These are phyloP conservation scores for Aspergillus glaucus DNA, from an alignment of 2,329 filamentous ascomycete species.

Conservation along the genomic window DNA sequence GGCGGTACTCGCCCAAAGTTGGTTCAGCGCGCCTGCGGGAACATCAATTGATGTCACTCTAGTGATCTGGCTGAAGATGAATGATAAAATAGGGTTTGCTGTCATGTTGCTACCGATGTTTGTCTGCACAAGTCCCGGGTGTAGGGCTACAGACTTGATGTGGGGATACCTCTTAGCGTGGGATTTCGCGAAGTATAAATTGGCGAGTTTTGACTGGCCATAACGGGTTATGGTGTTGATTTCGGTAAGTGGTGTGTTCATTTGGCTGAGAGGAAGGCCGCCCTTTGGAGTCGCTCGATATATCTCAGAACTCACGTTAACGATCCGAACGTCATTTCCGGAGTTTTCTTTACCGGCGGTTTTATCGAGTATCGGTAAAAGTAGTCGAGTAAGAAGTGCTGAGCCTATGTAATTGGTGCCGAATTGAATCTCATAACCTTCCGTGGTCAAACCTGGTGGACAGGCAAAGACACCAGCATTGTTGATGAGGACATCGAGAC, in stretches of 20 bases:
- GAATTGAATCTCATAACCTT: constrained; percentile 28
- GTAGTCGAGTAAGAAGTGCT: constrained; percentile 19
- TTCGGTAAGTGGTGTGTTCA: constrained; percentile 8
- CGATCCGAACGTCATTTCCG: constrained; percentile 12
- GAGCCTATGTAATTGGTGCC: constrained; percentile 24
- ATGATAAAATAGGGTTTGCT: not conserved
- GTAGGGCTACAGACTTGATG: constrained; percentile 4
- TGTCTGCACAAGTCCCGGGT: constrained; percentile 6
- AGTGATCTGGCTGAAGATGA: not conserved
- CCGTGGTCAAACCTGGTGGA: constrained; percentile 15
- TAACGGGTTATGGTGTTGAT: constrained; percentile 10
- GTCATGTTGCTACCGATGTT: not conserved
- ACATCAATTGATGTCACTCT: not conserved
- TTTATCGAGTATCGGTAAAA: constrained; percentile 14
- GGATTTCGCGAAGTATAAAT: constrained; percentile 9
- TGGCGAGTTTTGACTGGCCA: constrained; percentile 13
- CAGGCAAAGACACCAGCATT: constrained; percentile 26
- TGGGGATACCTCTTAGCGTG: constrained; percentile 4
- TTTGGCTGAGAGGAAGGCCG: constrained; percentile 12
- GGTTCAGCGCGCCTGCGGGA: not conserved
- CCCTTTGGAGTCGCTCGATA: constrained; percentile 9
- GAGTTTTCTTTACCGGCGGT: constrained; percentile 2
- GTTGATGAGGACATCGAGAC: constrained; percentile 23
- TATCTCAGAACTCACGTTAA: constrained; percentile 16
- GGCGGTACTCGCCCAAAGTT: not conserved